These are phyloP conservation scores for Symbiotaphrina buchneri DNA, from an alignment of 495 filamentous ascomycete species.

Conservation along the genomic window DNA sequence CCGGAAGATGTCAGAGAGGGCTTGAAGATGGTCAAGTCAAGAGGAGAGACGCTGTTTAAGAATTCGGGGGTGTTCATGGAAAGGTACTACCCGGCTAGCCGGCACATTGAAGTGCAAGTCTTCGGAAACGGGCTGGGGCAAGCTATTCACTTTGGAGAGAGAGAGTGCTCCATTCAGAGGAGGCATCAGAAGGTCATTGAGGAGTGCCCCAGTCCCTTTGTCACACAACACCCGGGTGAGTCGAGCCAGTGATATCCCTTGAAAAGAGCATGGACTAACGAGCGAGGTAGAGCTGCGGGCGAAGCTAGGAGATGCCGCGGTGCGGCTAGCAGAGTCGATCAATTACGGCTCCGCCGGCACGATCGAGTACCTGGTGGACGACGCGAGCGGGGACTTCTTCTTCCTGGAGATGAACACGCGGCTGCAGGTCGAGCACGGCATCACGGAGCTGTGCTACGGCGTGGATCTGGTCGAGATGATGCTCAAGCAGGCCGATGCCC, in stretches of 20 bases:
- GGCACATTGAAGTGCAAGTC: conserved; percentile 24
- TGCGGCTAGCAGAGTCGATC: conserved; percentile 23
- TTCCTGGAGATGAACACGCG: conserved; percentile 51
- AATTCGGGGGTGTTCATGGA: conserved; percentile 23
- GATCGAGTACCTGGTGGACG: conserved; percentile 41
- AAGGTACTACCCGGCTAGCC: conserved; percentile 17
- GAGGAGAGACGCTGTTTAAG: conserved; percentile 20
- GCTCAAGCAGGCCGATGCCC: conserved; percentile 26
- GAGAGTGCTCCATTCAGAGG: conserved; percentile 23
- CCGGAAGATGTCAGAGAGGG: conserved; percentile 16
- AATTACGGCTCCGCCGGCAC: conserved; percentile 38
- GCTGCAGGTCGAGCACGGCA: conserved; percentile 43
- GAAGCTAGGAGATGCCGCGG: conserved; percentile 25
- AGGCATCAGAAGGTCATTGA: conserved; percentile 35
- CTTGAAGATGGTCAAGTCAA: conserved; percentile 14
- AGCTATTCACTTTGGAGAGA: conserved; percentile 19
- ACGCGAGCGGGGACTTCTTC: conserved; percentile 30
- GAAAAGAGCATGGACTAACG: conserved; percentile 16
- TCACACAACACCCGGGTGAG: conserved; percentile 15
- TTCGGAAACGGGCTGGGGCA: conserved; percentile 21
- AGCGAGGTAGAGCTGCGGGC: conserved; percentile 20
- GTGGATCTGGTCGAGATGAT: conserved; percentile 33
- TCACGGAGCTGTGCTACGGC: conserved; percentile 36
- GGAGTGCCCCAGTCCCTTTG: conserved; percentile 27
- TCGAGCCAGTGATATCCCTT: not conserved